Base-by-base conservation (phyloP, 768 basidiomycete genomes). In the Lactifluus echinatus region DNA sequence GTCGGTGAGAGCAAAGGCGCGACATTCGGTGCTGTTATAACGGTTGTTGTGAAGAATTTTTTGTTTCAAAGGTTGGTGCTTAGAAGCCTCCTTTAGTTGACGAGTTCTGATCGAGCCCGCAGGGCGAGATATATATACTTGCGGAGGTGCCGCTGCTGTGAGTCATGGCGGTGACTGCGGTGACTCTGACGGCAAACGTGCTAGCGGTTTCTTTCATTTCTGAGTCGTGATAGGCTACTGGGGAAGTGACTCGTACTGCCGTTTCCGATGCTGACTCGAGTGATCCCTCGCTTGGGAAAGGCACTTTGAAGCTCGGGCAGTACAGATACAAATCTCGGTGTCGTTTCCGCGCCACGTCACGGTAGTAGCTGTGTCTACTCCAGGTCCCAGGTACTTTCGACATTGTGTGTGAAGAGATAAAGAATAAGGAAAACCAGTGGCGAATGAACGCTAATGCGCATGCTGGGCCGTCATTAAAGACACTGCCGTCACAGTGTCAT, bases 101-200 rank as follows among this genome's bases (percentile, higher is more conserved):
- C 2, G 15, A 15, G 21, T 8, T n/a, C 3, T n/a, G 40, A 8
- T 36, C 2, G 3, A 11, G 4, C 33, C 11, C 2, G 10, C 19
- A 3, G 7, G 6, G 33, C 7, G 15, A 14, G 19, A 40, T 29
- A 44, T 55, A 37, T 59, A 59, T 59, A 37, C 3, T 24, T 15
- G n/a, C 2, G 19, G 47, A 34, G 23, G 12, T 2, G 4, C 45
- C 26, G 1, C 7, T 15, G 43, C 42, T 23, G 42, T 45, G 58
- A 55, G 58, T 59, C 58, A 55, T 59, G 12, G 46, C 40, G 19
- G 42, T 21, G 53, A 23, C n/a, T n/a, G n/a, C 11, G 15, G 15
- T n/a, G 34, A 34, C 34, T n/a, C n/a, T n/a, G n/a, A 34, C 17
- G 6, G 36, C 43, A 31, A 53, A 47, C 36, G 56, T 39, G 45